phyloP scores from a whole-genome alignment of 495 filamentous ascomycete species.

The Aspergillus sclerotioniger region DNA sequence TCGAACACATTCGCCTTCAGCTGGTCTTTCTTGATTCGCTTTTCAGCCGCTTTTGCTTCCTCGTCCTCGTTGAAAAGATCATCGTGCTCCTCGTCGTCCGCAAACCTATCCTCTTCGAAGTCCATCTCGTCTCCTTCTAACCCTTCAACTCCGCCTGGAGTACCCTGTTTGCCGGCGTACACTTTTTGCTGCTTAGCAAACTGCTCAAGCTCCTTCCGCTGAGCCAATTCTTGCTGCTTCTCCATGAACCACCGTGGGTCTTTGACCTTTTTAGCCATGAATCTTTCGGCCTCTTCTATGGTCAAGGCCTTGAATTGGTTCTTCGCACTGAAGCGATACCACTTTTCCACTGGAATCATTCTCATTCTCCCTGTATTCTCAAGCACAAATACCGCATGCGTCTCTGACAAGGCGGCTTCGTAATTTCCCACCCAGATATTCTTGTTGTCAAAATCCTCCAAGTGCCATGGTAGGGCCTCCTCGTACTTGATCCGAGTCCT shows the following conservation, averaged over 20 bases:
- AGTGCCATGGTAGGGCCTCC: slow-evolving; percentile 91
- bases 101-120: slow-evolving; percentile 67
- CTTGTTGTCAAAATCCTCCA: slow-evolving; percentile 94
- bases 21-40: slow-evolving; percentile 83
- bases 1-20: slow-evolving; percentile 83
- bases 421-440: slow-evolving; percentile 91
- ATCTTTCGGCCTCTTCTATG: slow-evolving; percentile 80
- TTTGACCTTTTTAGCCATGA: slow-evolving; percentile 70
- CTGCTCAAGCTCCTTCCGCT: slow-evolving; percentile 49
- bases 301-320: slow-evolving; percentile 76
- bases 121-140: slow-evolving; percentile 59
- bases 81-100: slow-evolving; percentile 83
- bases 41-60: slow-evolving; percentile 81
- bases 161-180: slow-evolving; percentile 42
- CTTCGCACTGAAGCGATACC: slow-evolving; percentile 87
- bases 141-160: slow-evolving; percentile 39
- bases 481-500: slow-evolving; percentile 82
- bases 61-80: slow-evolving; percentile 84
- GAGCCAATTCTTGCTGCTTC: slow-evolving; percentile 47
- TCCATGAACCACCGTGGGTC: slow-evolving; percentile 79
- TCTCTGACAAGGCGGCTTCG: slow-evolving; percentile 77
- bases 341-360: slow-evolving; percentile 90
- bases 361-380: slow-evolving; percentile 62
- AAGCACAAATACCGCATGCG: slow-evolving; percentile 70
- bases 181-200: slow-evolving; percentile 48